Base-by-base conservation (phyloP, 1,139 yeast genomes). In the Kurtzmaniella quercitrusa region DNA sequence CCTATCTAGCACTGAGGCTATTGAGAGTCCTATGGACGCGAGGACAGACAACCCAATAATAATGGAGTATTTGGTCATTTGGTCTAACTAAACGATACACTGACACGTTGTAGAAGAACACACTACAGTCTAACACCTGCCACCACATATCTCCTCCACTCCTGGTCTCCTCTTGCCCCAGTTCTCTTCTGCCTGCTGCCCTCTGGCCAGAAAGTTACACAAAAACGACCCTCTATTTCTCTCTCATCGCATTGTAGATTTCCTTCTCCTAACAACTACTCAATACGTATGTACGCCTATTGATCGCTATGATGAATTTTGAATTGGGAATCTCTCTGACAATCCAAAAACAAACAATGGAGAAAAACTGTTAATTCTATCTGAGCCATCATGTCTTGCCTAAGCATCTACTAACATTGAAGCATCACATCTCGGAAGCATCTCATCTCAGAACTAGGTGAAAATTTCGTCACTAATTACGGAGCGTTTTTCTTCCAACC, bases 321-420 rank as follows among this genome's bases (percentile, higher is more conserved):
- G 65, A 62, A 62, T 62, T 63, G 68, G 68, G 68, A 63, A 63
- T 63, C 66, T 63, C 68, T 63, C 67, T 62, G 66, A 63, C 66
- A 58, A 61, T 56, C 63, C 63, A 56, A 57, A 59, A 56, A 42
- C 41, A 46, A 47, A 49, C 46, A 25, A 43, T 60, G 66, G 66
- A 60, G 65, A 61, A 61, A 61, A 56, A 56, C 48, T 44, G 44
- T 37, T 48, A 54, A 55, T 55, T 54, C 36, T 31, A 31, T 31
- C 36, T 31, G 36, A 31, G 36, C 36, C 18, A 31, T 31, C 31
- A 27, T 6, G 10, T n/a, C 3, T 11, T 27, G 31, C 31, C 12
- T 11, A 27, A 27, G 12, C 31, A 27, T 27, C 12, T 27, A 27
- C 31, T 27, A 27, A 27, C 31, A 5, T 27, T 10, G 31, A 27